phyloP scores from a whole-genome alignment of 2,329 filamentous ascomycete genomes.

The Pseudogymnoascus sp. region DNA sequence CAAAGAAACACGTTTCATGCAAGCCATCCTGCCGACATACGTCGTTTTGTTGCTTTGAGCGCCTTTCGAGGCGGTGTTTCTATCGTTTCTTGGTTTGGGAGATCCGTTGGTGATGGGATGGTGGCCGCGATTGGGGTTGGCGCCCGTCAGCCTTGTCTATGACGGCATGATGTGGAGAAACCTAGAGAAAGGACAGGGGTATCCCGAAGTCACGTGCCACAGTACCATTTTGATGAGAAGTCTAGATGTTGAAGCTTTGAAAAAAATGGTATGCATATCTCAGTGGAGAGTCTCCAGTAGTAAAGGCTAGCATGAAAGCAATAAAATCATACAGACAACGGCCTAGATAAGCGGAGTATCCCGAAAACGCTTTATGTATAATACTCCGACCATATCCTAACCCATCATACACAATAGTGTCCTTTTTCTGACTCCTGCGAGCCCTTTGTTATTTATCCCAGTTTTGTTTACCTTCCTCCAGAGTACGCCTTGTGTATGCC shows the following conservation, averaged over 20 bases:
- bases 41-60: not conserved
- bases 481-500: slow-evolving; percentile 6
- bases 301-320: not conserved
- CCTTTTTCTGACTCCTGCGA: slow-evolving; percentile 4
- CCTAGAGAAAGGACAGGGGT: not conserved
- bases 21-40: not conserved
- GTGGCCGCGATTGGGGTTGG: not conserved
- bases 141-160: slow-evolving; percentile 3
- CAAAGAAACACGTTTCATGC: slow-evolving; percentile 1
- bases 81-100: not conserved
- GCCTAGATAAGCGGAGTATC: not conserved
- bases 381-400: not conserved
- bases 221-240: not conserved
- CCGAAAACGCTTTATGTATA: not conserved
- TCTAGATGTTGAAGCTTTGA: not conserved
- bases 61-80: not conserved
- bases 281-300: not conserved
- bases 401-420: slow-evolving; percentile 5
- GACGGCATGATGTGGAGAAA: not conserved
- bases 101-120: not conserved
- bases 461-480: slow-evolving; percentile 5
- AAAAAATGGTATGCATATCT: not conserved
- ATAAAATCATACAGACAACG: not conserved
- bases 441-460: not conserved
- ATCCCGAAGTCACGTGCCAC: not conserved